phyloP scores from a whole-genome alignment of 75 land plant genomes.

The Sequoia sempervirens region DNA sequence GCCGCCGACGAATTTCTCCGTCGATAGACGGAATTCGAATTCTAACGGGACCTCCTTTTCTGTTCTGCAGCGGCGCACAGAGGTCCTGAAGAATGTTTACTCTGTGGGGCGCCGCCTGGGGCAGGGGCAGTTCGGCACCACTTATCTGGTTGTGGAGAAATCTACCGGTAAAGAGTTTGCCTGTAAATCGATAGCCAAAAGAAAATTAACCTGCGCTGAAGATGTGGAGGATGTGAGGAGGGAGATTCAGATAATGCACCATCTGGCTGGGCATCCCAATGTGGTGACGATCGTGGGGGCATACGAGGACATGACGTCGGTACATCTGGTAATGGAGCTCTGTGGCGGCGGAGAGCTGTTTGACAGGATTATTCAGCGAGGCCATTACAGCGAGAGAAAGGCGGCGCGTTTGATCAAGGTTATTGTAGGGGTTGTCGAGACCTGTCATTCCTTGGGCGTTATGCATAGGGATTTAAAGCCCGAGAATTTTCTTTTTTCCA shows the following conservation, averaged over 20 bases:
- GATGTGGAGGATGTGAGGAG: slow-evolving; percentile 87
- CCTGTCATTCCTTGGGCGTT: slow-evolving; percentile 74
- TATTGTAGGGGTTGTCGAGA: slow-evolving; percentile 65
- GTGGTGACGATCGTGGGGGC: slow-evolving; percentile 68
- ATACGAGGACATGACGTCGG: slow-evolving; percentile 69
- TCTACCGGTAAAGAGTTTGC: slow-evolving; percentile 53
- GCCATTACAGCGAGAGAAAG: slow-evolving; percentile 71
- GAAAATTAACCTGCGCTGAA: slow-evolving; percentile 64
- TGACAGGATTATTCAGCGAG: slow-evolving; percentile 68
- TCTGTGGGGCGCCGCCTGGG: slow-evolving; percentile 71
- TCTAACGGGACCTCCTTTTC: slow-evolving; percentile 45
- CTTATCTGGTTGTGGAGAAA: slow-evolving; percentile 71
- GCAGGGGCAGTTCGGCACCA: slow-evolving; percentile 90
- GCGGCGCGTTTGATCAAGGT: slow-evolving; percentile 58
- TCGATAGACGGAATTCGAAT: slow-evolving; percentile 27
- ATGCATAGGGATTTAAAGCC: slow-evolving; percentile 94
- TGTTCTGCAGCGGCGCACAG: slow-evolving; percentile 62
- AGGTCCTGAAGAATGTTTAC: slow-evolving; percentile 54
- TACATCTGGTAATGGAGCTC: slow-evolving; percentile 77
- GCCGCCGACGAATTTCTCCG: slow-evolving; percentile 13
- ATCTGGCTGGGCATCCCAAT: slow-evolving; percentile 70
- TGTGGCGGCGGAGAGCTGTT: slow-evolving; percentile 81
- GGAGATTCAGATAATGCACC: slow-evolving; percentile 85
- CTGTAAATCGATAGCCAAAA: slow-evolving; percentile 81
- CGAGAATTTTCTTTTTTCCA: slow-evolving; percentile 70